These are phyloP conservation scores for Fusarium tjaetaba DNA, from an alignment of 2,329 filamentous ascomycete species.

Conservation along the genomic window DNA sequence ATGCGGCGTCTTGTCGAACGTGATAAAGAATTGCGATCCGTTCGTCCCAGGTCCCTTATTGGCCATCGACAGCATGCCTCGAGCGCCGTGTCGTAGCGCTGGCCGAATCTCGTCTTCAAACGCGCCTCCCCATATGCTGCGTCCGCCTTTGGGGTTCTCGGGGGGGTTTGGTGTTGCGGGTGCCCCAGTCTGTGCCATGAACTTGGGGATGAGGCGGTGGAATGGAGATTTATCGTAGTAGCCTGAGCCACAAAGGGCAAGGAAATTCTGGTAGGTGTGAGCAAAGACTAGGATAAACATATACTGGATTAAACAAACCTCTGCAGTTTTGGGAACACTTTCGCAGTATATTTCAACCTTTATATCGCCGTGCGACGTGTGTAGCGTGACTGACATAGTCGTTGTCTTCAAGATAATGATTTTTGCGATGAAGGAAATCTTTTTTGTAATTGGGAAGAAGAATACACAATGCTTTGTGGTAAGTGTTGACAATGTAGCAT, in stretches of 20 bases:
- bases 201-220: slow-evolving; percentile 81
- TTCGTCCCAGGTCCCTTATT: slow-evolving; percentile 80
- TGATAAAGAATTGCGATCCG: slow-evolving; percentile 84
- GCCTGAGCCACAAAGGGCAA: slow-evolving; percentile 82
- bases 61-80: slow-evolving; percentile 80
- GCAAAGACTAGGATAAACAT: neutral
- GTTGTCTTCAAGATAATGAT: neutral
- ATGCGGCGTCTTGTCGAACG: slow-evolving; percentile 80
- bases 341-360: slow-evolving; percentile 98
- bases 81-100: slow-evolving; percentile 71
- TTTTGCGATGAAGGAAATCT: neutral
- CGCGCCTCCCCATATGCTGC: slow-evolving; percentile 76
- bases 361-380: slow-evolving; percentile 88
- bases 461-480: neutral
- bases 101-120: slow-evolving; percentile 87
- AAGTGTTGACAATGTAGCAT: neutral
- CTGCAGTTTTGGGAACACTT: slow-evolving; percentile 89
- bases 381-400: slow-evolving; percentile 75
- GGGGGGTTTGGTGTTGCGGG: slow-evolving; percentile 62
- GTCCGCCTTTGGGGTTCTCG: slow-evolving; percentile 72
- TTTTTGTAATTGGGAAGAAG: neutral
- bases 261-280: slow-evolving; percentile 73
- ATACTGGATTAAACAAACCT: slow-evolving; percentile 60
- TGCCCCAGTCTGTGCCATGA: slow-evolving; percentile 83
- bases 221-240: slow-evolving; percentile 82